phyloP scores from a whole-genome alignment of 139 green algal species.

The Picochlorum sp. region DNA sequence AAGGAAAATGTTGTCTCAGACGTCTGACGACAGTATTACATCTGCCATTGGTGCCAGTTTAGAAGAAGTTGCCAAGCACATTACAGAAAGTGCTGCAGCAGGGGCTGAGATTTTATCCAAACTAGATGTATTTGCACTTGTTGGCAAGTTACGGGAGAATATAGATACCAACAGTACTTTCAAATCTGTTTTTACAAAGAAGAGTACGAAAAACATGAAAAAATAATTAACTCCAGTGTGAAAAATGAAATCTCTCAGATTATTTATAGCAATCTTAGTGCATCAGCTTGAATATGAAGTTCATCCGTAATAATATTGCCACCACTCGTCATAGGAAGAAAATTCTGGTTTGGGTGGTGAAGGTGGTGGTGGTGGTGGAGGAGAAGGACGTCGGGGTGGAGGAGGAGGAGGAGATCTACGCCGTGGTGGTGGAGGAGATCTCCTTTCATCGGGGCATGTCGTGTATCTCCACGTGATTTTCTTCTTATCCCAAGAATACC shows the following conservation, averaged over 20 bases:
- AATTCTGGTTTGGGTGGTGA: no score
- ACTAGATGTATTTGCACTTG: conserved; percentile 22
- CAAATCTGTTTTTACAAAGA: no score
- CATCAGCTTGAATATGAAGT: no score
- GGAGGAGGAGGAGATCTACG: no score
- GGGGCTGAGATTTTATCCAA: background rate
- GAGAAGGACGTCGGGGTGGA: no score
- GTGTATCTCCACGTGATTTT: background rate
- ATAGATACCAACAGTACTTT: no score
- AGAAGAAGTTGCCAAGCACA: background rate
- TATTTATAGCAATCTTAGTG: no score
- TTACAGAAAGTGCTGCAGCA: background rate
- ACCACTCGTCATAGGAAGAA: no score
- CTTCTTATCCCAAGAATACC: conserved; percentile 16
- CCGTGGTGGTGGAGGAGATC: no score
- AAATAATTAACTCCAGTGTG: background rate
- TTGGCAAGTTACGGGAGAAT: conserved; percentile 9
- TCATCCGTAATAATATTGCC: no score
- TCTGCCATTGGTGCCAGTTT: background rate
- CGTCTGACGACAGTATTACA: background rate
- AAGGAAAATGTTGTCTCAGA: background rate
- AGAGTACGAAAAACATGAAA: background rate
- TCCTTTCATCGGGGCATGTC: background rate
- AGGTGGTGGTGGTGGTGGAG: no score
- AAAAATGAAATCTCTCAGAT: background rate